Base-by-base conservation (phyloP, 495 filamentous ascomycete species). In the Aspergillus haitiensis region DNA sequence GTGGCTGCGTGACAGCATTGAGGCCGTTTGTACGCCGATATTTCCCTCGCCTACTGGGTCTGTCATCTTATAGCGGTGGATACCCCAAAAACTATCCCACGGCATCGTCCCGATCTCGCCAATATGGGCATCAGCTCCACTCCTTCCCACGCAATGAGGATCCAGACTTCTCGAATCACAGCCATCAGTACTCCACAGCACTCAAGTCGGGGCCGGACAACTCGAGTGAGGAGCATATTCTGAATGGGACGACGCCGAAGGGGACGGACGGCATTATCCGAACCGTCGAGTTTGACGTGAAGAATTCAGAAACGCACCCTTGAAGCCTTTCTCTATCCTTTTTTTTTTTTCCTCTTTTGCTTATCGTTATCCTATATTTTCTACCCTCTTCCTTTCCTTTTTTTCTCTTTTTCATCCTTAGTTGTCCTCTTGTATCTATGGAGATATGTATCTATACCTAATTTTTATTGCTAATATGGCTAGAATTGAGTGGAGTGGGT, bases 1-100 rank as follows among this genome's bases (percentile, higher is more conserved):
- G 71, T 27, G 72, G 70, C 51, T 73, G 68, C 56, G 64, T 74
- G 5, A 74, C 72, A 37, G 72, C 69, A 7, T 62, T 74, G 49
- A 59, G 70, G 35, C 73, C 71, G 0, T 74, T 76, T 27, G 55
- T 72, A 12, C 67, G 72, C 33, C 63, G 58, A 55, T 74, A 74
- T 63, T 67, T 72, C 46, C 72, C 73, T 40, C 62, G 64, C 18
- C 62, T 74, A 7, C 62, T 76, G 6, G 72, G 72, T 13, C 65
- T 70, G 1, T 71, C 71, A 6, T 66, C 64, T 36, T 16, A 61
- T 15, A 46, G 34, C 45, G 46, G 35, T 44, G 55, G 47, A 10
- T 54, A 50, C 34, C 32, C 49, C 40, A 18, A 60, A 61, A 27
- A 27, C 21, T 51, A 32, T 7, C 21, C 48, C 37, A 42, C 53